Evolutionary conservation across 208 protist genomes (phyloP), one percentile per base, ranked within the genome.

Genomic region (Trypanosoma congolense): DNA sequence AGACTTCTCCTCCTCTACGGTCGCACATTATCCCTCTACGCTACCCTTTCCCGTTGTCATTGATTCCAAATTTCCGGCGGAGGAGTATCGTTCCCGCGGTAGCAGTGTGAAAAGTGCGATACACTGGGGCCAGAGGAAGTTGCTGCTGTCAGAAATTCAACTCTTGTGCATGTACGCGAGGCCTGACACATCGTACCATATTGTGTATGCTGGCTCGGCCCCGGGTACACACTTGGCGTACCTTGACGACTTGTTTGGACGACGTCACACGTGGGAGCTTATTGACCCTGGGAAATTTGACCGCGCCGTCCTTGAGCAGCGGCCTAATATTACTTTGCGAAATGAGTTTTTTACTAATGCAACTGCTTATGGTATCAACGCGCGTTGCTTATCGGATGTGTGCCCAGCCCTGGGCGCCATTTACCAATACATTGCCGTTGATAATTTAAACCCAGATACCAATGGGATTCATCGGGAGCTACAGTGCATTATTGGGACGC

Each of bases 51-150:
- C 88, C 1, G 55, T 83, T 1, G 43, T 86, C 24, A 78, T 95
- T 31, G 70, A 75, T 3, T 69, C 72, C 46, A 61, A 60, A 33
- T 91, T 95, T 45, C 89, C 89, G 6, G 51, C 54, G 1, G 78
- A 93, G 75, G 31, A 46, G 44, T 97, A 97, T 57, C 75, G 77
- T 4, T 91, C 87, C 2, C 80, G 94, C 28, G 78, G 75, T 53
- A 49, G 43, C 2, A 82, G 96, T 33, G 65, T 86, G 22, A 98
- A 97, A 70, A 91, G 80, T 12, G 75, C 89, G 5, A 77, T 95
- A 18, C 96, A 98, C 70, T 98, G 96, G 94, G 96, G 96, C 2
- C 95, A 98, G 80, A 79, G 96, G 6, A 98, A 98, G 70, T 72
- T 98, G 0, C 67, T 98, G 6, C 59, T 98, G 10, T 97, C 91